Conservation (phyloP, 257 asterid genomes). For the Solanum lycopersicoides region DNA sequence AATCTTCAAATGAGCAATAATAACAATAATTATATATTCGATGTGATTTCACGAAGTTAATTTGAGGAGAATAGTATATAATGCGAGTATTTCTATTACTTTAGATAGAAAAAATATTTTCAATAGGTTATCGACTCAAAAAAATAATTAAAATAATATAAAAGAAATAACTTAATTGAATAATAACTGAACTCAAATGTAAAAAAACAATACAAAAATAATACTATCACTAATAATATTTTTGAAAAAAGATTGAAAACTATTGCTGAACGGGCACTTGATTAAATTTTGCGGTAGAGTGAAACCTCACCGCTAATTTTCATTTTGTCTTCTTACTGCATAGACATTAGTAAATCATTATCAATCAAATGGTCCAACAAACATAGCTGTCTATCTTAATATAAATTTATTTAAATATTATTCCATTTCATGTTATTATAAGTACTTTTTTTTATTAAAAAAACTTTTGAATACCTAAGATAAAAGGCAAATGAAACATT, state of each 20-base stretch:
- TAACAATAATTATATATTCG: not conserved
- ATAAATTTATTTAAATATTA: not conserved
- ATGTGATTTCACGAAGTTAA: not conserved
- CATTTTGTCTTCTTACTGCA: not conserved
- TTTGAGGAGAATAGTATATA: not conserved
- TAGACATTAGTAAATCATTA: not conserved
- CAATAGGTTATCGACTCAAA: not conserved
- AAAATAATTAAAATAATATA: not conserved
- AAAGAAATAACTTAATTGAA: not conserved
- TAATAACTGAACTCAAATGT: not conserved
- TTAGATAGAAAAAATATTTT: not conserved
- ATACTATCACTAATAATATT: not conserved
- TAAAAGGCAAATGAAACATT: not conserved
- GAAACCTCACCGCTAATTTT: not conserved
- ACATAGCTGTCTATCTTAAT: not conserved
- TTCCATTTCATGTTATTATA: not conserved
- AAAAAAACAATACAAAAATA: not conserved
- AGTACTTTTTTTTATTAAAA: too few species aligned
- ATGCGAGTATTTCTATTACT: fast-evolving
- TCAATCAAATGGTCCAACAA: not conserved
- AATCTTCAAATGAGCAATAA: not conserved
- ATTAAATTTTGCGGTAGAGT: not conserved
- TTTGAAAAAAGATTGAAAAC: not conserved
- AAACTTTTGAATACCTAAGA: too few species aligned
- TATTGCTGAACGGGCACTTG: not conserved